Base-by-base conservation (phyloP, 257 asterid species). In the Jaltomata sinuosa region DNA sequence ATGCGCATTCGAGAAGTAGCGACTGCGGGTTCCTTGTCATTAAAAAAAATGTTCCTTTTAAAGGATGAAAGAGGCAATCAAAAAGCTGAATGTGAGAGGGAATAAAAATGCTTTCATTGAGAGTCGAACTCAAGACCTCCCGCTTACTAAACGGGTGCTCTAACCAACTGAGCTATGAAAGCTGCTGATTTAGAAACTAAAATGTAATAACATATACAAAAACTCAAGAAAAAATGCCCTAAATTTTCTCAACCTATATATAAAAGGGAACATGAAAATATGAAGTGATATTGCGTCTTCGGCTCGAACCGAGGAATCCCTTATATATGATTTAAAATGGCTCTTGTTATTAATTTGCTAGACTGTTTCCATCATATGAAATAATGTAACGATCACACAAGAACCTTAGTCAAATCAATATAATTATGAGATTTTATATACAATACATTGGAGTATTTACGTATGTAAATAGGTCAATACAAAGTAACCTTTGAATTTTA, bases 131-230 rank as follows among this genome's bases (percentile, higher is more conserved):
- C 87, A 85, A 84, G 87, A 89, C 91, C 90, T 87, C 87, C 87
- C 87, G 87, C 89, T 87, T 84, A 87, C 90, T 87, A 89, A 87
- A 87, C 90, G 87, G 89, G 88, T 89, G 90, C 89, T 85, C 90
- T 89, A 89, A 89, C 90, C 91, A 89, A 85, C 90, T 87, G 91
- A 85, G 42, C 42, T 38, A 38, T 38, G 42, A 38, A 38, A 38
- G 42, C 42, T 38, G 7, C 42, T 38, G 42, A 45, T 0, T 1
- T 1, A 11, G 15, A 45, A 0, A 10, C 52, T 11, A 45, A 45
- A 10, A 10, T 45, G 3, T 10, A 45, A 1, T 10, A 10, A 10
- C 1, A 45, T 45, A 45, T 45, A 45, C 11, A 42, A 3, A 38
- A 38, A 38, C 5, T 6, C n/a, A n/a, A 42, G 8, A 7, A 19